These are phyloP conservation scores for Penicillium sp. DNA, from an alignment of 2,329 filamentous ascomycete species.

Conservation along the genomic window DNA sequence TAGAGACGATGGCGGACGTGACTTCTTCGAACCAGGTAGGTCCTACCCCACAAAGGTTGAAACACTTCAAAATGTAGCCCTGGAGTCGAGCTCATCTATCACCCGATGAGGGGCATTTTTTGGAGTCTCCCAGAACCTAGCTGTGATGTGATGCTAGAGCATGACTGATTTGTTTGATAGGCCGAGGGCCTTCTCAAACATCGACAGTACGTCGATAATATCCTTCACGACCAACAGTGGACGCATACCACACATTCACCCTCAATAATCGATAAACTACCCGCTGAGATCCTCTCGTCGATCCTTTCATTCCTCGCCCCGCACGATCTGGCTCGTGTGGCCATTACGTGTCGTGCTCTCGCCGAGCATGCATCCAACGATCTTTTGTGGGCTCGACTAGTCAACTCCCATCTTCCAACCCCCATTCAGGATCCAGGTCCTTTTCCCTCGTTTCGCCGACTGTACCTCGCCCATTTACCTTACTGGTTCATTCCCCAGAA, in stretches of 20 bases:
- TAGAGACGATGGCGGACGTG: conserved; percentile 8
- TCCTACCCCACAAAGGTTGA: not conserved
- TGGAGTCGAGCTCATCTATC: not conserved
- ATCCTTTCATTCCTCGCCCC: conserved; percentile 71
- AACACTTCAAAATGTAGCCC: no score
- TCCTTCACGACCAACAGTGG: conserved; percentile 10
- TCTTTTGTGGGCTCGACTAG: conserved; percentile 70
- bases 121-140: no score
- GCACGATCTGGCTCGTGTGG: conserved; percentile 63
- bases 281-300: conserved; percentile 74
- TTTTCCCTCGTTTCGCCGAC: conserved; percentile 67
- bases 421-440: conserved; percentile 61
- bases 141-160: no score
- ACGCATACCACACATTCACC: not conserved
- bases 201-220: conserved; percentile 11
- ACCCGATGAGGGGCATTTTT: not conserved
- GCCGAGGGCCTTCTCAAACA: conserved; percentile 7
- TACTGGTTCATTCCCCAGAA: conserved; percentile 82
- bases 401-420: conserved; percentile 70
- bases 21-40: conserved; percentile 3
- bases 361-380: conserved; percentile 66
- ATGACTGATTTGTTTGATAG: not conserved
- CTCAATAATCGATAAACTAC: conserved; percentile 55
- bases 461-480: conserved; percentile 75
- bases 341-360: conserved; percentile 66